Base-by-base conservation (phyloP, 768 basidiomycete genomes). In the Boletus edulis region DNA sequence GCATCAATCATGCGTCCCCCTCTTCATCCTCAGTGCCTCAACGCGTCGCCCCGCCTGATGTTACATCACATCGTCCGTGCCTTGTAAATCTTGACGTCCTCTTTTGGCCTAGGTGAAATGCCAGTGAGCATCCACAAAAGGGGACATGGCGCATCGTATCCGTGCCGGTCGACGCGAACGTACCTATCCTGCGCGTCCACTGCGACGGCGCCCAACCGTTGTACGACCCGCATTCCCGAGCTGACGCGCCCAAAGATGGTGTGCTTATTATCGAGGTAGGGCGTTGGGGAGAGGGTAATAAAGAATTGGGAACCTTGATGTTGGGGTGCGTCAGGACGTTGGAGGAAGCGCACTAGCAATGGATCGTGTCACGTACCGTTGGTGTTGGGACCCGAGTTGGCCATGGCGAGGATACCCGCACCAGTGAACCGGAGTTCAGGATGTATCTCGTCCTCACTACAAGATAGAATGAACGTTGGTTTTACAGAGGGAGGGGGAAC, bases 391-490 rank as follows among this genome's bases (percentile, higher is more conserved):
- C 95, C 95, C 43, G 95, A 92, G 73, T 99, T 99, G 35, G 97
- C 97, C 91, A 94, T 93, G 10, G 92, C 94, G 24, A 98, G 83
- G 54, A 98, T 94, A 20, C 96, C 96, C 41, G 95, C 94, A 17
- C 96, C 96, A 3, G 94, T 94, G 75, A 98, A 98, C 46, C 94
- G 79, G 62, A 98, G 73, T 14, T 97, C 94, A 2, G 91, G 87
- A 62, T 92, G 83, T 49, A 98, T 83, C 67, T 97, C 94, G 70
- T 97, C 94, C 71, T 91, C 85, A 62, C 92, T 93, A 65, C 3
- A 13, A 31, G 10, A 40, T 8, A 12, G 10, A 24, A 29, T 7
- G 46, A 7, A 22, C 44, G 5, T 17, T 11, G 15, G 6, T 43
- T 27, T 27, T 27, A 15, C 12, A 17, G 37, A 38, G 10, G 10